Base-by-base conservation (phyloP, 352 stramenopile genomes). In the Phytophthora palmivora region DNA sequence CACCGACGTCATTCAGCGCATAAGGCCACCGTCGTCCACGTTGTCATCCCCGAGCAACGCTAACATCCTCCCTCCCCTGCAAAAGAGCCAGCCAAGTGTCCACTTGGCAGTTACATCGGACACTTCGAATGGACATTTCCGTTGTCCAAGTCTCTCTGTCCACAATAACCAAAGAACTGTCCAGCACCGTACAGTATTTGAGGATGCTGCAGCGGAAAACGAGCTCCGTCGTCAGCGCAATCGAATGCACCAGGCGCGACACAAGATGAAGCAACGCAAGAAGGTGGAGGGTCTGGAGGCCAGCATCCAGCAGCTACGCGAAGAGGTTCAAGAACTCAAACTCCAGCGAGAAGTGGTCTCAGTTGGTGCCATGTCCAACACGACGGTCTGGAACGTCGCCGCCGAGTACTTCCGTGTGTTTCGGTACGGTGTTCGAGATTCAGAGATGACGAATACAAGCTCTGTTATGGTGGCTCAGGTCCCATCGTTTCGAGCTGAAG, bases 381-480 rank as follows among this genome's bases (percentile, higher is more conserved):
- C 42, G n/a, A 67, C 58, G 33, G 30, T 61, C 16, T 67, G 58
- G 58, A 60, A 60, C 12, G 49, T 67, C 1, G 49, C 26, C 12
- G 49, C 49, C 12, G 49, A 54, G 42, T 60, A 61, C 22, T 44
- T 67, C 42, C 49, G 49, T 11, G 10, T 66, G 12, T 66, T 66
- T 10, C 57, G 57, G 22, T 54, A 54, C 39, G 57, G 57, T 4
- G 47, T 59, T 0, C 11, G 22, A 28, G 7, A 22, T 11, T 21
- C 44, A 14, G 19, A 9, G 8, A 18, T 33, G 18, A 2, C 4
- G n/a, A 43, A 16, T 21, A 8, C 4, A 43, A 61, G 7, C 22
- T 33, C 8, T 44, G 47, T 7, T 4, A 10, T 37, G 37, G 22
- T 46, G 6, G 14, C 4, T 15, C n/a, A 21, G 8, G n/a, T 19